Conservation (phyloP, 1,284 basidiomycete genomes). For the Entoloma clypeatum region DNA sequence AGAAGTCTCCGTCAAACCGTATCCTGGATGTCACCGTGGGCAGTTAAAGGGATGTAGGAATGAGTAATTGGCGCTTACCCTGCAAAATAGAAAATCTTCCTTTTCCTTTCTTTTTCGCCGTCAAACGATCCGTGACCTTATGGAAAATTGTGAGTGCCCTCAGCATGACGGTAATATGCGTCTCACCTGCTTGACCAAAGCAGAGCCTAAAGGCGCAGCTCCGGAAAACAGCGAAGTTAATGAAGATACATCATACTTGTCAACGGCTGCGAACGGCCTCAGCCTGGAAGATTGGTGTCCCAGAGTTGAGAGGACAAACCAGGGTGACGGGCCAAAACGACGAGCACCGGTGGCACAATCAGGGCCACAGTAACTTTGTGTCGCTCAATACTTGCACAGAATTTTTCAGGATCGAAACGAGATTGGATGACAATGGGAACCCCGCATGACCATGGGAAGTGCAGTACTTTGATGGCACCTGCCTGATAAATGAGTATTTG, state of each 20-base stretch:
- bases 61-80: no score
- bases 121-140: conserved; percentile 34
- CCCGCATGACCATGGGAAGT: conserved; percentile 57
- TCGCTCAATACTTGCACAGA: conserved; percentile 62
- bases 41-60: no score
- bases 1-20: conserved; percentile 78
- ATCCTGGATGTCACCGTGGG: conserved; percentile 40
- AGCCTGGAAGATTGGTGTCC: neutral
- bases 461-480: conserved; percentile 56
- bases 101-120: conserved; percentile 28
- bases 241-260: conserved; percentile 66
- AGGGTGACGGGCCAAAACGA: conserved; percentile 65
- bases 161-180: neutral
- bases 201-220: conserved; percentile 76
- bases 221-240: conserved; percentile 66
- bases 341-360: conserved; percentile 83
- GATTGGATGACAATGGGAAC: conserved; percentile 64
- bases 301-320: conserved; percentile 40
- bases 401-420: conserved; percentile 70
- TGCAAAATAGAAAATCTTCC: conserved; percentile 8
- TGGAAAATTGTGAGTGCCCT: neutral
- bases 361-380: conserved; percentile 62
- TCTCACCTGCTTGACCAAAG: conserved; percentile 51
- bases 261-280: conserved; percentile 39
- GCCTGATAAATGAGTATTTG: conserved; percentile 2